Evolutionary conservation across 176 grass and related monocot genomes (phyloP).

Genomic region (Olyra latifolia): DNA sequence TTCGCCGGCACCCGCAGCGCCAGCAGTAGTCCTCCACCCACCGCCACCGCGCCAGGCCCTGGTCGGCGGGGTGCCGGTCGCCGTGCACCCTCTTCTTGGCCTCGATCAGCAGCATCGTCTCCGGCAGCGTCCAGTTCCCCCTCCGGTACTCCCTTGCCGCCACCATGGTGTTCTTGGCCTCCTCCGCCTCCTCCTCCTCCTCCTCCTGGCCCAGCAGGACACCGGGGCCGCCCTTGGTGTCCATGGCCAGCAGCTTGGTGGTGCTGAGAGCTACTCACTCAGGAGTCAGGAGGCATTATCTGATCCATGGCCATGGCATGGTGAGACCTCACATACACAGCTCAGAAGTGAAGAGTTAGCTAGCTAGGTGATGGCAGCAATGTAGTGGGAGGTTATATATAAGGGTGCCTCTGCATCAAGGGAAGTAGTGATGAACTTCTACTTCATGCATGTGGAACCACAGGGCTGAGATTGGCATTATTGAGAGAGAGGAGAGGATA

Average conservation of each 20-base stretch:
- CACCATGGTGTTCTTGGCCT: slow-evolving; percentile 25
- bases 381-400: neutral
- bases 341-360: neutral
- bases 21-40: slow-evolving; percentile 99
- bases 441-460: slow-evolving; percentile 33
- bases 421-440: slow-evolving; percentile 9
- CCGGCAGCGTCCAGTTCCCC: slow-evolving; percentile 92
- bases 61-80: slow-evolving; percentile 49
- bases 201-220: slow-evolving; percentile 30
- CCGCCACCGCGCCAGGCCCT: slow-evolving; percentile 73
- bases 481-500: neutral
- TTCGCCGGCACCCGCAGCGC: slow-evolving; percentile 74
- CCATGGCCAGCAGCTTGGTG: slow-evolving; percentile 21
- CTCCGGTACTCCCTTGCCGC: slow-evolving; percentile 66
- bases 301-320: slow-evolving; percentile 20
- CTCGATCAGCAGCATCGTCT: slow-evolving; percentile 83
- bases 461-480: neutral
- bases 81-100: slow-evolving; percentile 79
- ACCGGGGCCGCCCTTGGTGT: neutral
- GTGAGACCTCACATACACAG: neutral
- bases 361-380: slow-evolving; percentile 11
- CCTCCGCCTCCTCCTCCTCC: slow-evolving; percentile 31
- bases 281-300: neutral
- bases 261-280: neutral
- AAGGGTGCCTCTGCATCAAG: slow-evolving; percentile 10